Percentiles rank a stretch among this genome's conserved stretches.
Conservation (phyloP, 2,329 filamentous ascomycete species). For the Paecilomyces variotii region DNA sequence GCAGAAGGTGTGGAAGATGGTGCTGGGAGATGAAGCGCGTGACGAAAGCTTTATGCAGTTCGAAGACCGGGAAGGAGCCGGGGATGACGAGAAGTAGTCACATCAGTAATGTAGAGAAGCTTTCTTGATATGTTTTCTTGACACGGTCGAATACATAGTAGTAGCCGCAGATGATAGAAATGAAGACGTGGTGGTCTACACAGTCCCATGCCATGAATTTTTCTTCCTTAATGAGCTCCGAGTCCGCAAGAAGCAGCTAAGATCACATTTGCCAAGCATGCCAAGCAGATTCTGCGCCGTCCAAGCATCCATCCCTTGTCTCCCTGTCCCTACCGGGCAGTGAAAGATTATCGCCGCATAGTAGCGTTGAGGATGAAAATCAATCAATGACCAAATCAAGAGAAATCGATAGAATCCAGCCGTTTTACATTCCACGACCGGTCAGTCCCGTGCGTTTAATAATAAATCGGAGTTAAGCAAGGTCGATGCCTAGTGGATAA, state of each 20-base stretch:
- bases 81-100: constrained; percentile 39
- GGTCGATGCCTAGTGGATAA: no score
- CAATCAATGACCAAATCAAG: no score
- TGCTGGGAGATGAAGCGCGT: constrained; percentile 47
- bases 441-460: no score
- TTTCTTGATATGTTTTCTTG: neutral
- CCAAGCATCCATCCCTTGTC: no score
- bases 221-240: neutral
- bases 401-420: no score
- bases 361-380: no score
- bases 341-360: no score
- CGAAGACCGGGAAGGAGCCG: constrained; percentile 58
- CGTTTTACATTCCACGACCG: no score
- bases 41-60: constrained; percentile 66
- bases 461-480: no score
- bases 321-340: no score
- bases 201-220: neutral
- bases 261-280: neutral
- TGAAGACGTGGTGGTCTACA: neutral
- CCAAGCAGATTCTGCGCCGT: neutral
- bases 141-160: neutral
- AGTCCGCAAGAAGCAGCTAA: neutral
- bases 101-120: neutral
- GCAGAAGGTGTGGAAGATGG: constrained; percentile 59
- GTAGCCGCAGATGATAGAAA: neutral